These are phyloP conservation scores for Lycium barbarum DNA, from an alignment of 257 asterid genomes.

Conservation along the genomic window DNA sequence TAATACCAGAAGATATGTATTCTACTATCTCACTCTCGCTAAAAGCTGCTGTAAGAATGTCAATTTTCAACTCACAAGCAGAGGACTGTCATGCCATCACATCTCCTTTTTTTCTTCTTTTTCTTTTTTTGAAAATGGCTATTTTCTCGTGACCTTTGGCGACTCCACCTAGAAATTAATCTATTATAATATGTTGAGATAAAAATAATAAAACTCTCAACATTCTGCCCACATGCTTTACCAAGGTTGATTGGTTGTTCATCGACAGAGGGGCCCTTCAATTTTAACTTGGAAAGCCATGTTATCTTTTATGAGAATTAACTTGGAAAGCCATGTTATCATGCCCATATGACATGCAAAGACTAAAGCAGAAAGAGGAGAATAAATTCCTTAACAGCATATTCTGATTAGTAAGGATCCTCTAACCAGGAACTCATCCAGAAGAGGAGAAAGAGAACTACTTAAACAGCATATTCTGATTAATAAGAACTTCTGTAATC, in stretches of 20 bases:
- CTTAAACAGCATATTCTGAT: slow-evolving; percentile 14
- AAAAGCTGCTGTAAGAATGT: background rate
- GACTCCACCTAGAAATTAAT: slow-evolving; percentile 5
- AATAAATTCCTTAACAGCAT: slow-evolving; percentile 17
- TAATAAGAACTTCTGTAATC: background rate
- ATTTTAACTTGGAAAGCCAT: background rate
- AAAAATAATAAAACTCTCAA: background rate
- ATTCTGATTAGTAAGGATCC: background rate
- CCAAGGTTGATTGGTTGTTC: background rate
- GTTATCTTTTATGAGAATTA: background rate
- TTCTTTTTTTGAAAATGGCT: background rate
- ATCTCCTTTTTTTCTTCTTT: background rate
- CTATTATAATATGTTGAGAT: slow-evolving; percentile 16
- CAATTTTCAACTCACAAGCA: slow-evolving; percentile 5
- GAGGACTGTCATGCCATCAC: background rate
- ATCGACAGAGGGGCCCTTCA: background rate
- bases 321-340: slow-evolving; percentile 3
- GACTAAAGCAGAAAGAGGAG: slow-evolving; percentile 5
- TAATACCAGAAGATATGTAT: background rate
- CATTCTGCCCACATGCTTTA: slow-evolving; percentile 18
- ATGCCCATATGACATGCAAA: background rate
- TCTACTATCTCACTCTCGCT: background rate
- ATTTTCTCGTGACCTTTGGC: background rate
- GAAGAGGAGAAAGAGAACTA: background rate
- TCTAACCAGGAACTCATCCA: slow-evolving; percentile 24